These are phyloP conservation scores for Wickerhamiella infanticola DNA, from an alignment of 1,139 yeast species.

Conservation along the genomic window DNA sequence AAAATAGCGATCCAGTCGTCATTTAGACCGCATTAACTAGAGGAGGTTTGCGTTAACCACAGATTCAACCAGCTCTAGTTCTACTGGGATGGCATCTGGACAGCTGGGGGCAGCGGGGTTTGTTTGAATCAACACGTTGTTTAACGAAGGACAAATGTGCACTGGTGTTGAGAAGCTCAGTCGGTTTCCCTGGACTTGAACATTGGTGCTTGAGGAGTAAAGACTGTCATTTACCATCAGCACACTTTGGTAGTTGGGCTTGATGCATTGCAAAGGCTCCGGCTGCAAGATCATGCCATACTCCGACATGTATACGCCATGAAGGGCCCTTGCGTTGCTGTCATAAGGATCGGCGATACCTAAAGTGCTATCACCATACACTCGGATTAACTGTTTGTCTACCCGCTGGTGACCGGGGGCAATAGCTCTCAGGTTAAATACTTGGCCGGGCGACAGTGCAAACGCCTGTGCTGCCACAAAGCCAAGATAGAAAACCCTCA, in stretches of 20 bases:
- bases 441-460: conserved; percentile 14
- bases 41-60: neutral
- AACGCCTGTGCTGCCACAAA: neutral
- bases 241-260: conserved; percentile 13
- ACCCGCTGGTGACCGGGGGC: conserved; percentile 14
- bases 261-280: conserved; percentile 16
- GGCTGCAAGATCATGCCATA: conserved; percentile 18
- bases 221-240: conserved; percentile 15
- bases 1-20: neutral
- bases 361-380: conserved; percentile 16
- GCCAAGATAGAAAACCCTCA: neutral
- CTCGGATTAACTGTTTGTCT: conserved; percentile 3
- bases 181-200: conserved; percentile 4
- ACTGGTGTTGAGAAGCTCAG: neutral
- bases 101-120: conserved; percentile 7
- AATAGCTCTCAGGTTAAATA: conserved; percentile 17
- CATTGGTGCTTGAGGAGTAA: conserved; percentile 11
- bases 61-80: conserved; percentile 4
- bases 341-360: conserved; percentile 14
- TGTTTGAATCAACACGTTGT: conserved; percentile 10
- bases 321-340: conserved; percentile 14
- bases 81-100: conserved; percentile 11
- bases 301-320: conserved; percentile 17
- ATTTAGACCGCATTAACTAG: neutral
- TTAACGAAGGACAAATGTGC: conserved; percentile 13